These are phyloP conservation scores for Taphrina deformans DNA, from an alignment of 1,139 yeast species.

Conservation along the genomic window DNA sequence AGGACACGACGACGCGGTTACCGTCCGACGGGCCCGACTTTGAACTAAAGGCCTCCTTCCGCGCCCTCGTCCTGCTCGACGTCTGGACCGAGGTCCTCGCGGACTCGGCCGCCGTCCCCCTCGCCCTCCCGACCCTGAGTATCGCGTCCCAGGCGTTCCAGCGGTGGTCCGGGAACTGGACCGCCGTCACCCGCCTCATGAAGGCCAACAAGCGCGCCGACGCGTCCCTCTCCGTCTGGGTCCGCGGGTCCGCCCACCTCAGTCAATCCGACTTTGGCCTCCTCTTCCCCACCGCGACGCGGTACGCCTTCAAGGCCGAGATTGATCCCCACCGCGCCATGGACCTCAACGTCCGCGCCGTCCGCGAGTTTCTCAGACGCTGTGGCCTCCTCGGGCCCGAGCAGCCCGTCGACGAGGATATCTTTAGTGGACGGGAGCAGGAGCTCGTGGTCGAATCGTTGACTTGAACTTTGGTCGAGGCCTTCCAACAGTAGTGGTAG, in stretches of 20 bases:
- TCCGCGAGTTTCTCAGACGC: slow-evolving; percentile 36
- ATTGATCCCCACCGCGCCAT: slow-evolving; percentile 29
- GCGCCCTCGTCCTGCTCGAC: slow-evolving; percentile 38
- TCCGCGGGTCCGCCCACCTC: slow-evolving; percentile 44
- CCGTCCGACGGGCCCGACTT: neutral
- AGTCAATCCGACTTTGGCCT: slow-evolving; percentile 40
- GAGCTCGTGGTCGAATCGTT: neutral
- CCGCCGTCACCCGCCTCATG: slow-evolving; percentile 36
- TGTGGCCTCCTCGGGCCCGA: slow-evolving; percentile 17
- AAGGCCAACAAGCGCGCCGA: neutral
- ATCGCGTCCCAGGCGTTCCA: slow-evolving; percentile 39
- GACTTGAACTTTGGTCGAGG: no score
- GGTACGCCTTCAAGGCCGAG: slow-evolving; percentile 34
- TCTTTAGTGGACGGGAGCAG: slow-evolving; percentile 7
- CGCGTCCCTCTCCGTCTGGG: slow-evolving; percentile 25
- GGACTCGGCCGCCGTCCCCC: slow-evolving; percentile 35
- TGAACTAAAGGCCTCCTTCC: slow-evolving; percentile 3
- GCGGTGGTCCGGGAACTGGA: slow-evolving; percentile 37
- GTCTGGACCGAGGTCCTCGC: slow-evolving; percentile 40
- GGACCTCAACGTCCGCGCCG: slow-evolving; percentile 38
- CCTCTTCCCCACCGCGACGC: slow-evolving; percentile 38
- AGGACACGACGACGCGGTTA: slow-evolving; percentile 24
- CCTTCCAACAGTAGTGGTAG: no score
- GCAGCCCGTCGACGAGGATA: slow-evolving; percentile 5
- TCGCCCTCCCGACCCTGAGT: slow-evolving; percentile 37